phyloP scores from a whole-genome alignment of 371 early-diverging fungal species.

The Capillidium heterosporum region DNA sequence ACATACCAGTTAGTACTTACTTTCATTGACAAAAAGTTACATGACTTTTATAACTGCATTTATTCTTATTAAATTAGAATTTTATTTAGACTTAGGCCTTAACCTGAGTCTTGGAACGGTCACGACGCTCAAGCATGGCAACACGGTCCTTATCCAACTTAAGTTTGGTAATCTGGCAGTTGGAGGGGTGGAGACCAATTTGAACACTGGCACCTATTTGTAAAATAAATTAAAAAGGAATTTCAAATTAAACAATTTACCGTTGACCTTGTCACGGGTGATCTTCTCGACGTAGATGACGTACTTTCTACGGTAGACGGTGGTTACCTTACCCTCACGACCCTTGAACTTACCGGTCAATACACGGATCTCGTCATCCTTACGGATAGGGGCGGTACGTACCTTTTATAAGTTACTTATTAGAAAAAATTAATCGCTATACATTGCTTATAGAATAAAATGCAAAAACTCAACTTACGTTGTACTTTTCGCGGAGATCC shows the following conservation, averaged over 20 bases:
- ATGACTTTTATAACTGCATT: no score
- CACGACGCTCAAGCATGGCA: slow-evolving; percentile 67
- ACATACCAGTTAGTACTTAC: no score
- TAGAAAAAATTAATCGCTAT: no score
- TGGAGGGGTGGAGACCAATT: slow-evolving; percentile 93
- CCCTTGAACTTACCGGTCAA: slow-evolving; percentile 93
- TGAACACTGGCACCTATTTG: slow-evolving; percentile 66
- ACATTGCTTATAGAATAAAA: slow-evolving; percentile 10
- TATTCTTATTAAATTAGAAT: no score
- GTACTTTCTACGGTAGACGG: slow-evolving; percentile 96
- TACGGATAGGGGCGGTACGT: slow-evolving; percentile 90
- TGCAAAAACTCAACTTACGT: slow-evolving; percentile 26
- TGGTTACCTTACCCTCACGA: slow-evolving; percentile 88
- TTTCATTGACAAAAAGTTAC: no score
- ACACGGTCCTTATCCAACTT: slow-evolving; percentile 93
- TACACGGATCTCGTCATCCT: slow-evolving; percentile 92
- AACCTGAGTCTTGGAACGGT: slow-evolving; percentile 24
- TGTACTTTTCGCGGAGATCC: slow-evolving; percentile 93
- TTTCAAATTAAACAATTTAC: slow-evolving; percentile 17
- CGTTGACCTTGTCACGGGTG: slow-evolving; percentile 92
- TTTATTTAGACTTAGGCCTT: no score
- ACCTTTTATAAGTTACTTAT: no score
- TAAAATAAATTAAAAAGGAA: background rate
- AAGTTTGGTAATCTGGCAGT: slow-evolving; percentile 87
- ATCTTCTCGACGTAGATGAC: slow-evolving; percentile 95